Base-by-base conservation (phyloP, 2,329 filamentous ascomycete species). In the Penicillium sp. region DNA sequence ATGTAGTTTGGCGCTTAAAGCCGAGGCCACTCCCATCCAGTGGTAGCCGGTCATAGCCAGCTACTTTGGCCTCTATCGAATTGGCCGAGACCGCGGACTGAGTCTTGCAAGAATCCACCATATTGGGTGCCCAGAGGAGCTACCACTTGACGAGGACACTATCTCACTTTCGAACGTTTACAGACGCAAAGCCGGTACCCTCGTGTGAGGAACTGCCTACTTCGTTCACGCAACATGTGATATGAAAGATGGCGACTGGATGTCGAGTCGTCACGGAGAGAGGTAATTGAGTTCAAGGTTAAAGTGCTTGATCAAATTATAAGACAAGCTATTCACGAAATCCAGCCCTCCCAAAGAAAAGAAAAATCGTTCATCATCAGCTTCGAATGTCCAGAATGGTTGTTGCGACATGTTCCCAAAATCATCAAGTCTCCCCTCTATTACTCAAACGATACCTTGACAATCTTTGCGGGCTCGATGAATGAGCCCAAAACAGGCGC, bases 401-500 rank as follows among this genome's bases (percentile, higher is more conserved):
- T 32, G 13, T 19, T 3, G 6, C 9, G 15, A 21, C 10, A 28
- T 21, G 2, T 29, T 7, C 37, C 28, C 10, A 29, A 15, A 6
- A 3, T 3, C 26, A 9, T 21, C 24, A 21, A 17, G 8, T 5
- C 12, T 6, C 10, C 10, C 24, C 13, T 19, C 15, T 33, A 26
- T 49, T 19, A 52, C 21, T 38, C 22, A 24, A 59, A 34, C 3
- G 50, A 42, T 17, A 60, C 59, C 42, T 53, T 56, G 29, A 50
- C 43, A 32, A 61, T 35, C 38, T 61, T 61, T 4, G 40, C 59
- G 1, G 58, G 59, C 48, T 61, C 59, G 33, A 43, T 58, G 17
- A 58, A 61, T 6, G 51, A 52, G 3, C 59, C 59, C 31, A 57
- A 28, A 2, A 61, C 59, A 21, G 59, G 58, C 12, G 58, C 58